A percentile compares a stretch with the other conserved stretches of the same genome.
Evolutionary conservation across 73 alveolate genomes (phyloP).

Genomic region (Paramecium biaurelia): DNA sequence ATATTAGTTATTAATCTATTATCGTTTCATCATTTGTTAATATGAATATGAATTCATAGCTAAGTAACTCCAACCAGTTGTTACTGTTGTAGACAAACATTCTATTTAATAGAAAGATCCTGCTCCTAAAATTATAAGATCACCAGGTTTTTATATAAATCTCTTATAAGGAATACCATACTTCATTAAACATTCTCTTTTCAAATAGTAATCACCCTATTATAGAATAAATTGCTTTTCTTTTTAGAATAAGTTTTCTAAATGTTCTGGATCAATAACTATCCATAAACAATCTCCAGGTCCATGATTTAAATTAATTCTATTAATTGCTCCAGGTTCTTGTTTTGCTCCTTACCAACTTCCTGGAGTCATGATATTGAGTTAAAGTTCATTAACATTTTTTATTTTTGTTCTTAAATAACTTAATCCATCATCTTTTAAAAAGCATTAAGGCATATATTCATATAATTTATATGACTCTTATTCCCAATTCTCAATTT

Average conservation of each 20-base stretch:
- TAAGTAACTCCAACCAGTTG: neutral
- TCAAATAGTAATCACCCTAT: neutral
- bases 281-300: slow-evolving; percentile 18
- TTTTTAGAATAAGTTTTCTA: neutral
- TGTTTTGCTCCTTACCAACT: neutral
- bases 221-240: neutral
- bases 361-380: neutral
- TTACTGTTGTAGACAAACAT: neutral
- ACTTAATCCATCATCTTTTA: neutral
- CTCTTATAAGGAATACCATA: neutral
- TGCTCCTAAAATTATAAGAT: neutral
- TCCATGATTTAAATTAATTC: neutral
- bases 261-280: neutral
- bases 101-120: neutral
- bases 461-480: neutral
- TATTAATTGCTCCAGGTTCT: neutral
- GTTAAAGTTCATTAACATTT: neutral
- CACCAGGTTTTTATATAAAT: neutral
- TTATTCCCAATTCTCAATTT: neutral
- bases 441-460: neutral
- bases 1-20: neutral
- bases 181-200: neutral
- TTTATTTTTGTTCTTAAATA: neutral
- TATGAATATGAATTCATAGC: neutral
- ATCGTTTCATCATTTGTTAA: neutral